Conservation (phyloP, 129 eudicot species). For the Lonicera japonica region DNA sequence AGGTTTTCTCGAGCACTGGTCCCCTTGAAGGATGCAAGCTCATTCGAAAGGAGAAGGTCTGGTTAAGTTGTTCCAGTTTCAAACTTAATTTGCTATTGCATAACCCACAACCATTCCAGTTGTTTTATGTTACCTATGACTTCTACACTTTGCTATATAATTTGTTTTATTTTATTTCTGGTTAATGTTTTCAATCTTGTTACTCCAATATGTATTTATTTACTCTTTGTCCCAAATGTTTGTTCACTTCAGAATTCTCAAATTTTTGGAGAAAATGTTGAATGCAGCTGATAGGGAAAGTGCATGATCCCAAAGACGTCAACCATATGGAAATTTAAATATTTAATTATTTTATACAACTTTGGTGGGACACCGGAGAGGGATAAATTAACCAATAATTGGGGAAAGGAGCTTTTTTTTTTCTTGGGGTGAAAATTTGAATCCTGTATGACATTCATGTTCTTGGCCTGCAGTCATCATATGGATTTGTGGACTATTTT, state of each 20-base stretch:
- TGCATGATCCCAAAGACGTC: no score
- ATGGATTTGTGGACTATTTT: conserved; percentile 94
- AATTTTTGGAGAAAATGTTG: no score
- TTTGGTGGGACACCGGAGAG: background rate
- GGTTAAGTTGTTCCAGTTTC: background rate
- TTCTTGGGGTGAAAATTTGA: background rate
- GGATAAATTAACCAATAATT: background rate
- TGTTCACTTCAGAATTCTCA: no score
- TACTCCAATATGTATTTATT: no score
- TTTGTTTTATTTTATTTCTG: no score
- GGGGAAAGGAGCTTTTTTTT: background rate
- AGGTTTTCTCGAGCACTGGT: conserved; percentile 82
- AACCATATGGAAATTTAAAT: no score
- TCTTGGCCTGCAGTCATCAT: conserved; percentile 67
- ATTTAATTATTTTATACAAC: background rate
- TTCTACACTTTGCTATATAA: no score
- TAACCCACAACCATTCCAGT: no score
- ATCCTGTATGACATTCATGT: background rate
- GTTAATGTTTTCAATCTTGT: no score
- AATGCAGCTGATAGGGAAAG: no score
- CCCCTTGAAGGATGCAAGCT: conserved; percentile 98
- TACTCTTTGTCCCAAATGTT: no score
- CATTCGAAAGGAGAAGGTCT: conserved; percentile 90
- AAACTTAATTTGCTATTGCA: background rate
- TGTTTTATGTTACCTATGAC: no score